Percentiles rank a stretch among this genome's conserved stretches.
phyloP scores from a whole-genome alignment of 176 grass and related monocot species.

The bread wheat (Triticum aestivum) region DNA sequence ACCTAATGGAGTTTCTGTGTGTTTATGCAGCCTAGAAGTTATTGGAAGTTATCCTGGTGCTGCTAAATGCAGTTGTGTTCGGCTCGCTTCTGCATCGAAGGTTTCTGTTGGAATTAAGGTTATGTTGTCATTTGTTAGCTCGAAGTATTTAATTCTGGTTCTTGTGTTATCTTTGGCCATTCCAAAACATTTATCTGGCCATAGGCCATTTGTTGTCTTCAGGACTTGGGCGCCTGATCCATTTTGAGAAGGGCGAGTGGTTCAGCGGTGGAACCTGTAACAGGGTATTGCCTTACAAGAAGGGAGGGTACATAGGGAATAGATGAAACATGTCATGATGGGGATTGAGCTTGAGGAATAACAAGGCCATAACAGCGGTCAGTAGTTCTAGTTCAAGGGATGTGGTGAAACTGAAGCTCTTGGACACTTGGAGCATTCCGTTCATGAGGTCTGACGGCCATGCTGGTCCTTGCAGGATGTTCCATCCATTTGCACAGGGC shows the following conservation, averaged over 20 bases:
- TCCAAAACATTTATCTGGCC: background rate
- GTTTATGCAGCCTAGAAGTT: too few species aligned
- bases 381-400: constrained; percentile 1
- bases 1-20: too few species aligned
- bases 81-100: too few species aligned
- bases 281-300: constrained; percentile 55
- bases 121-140: too few species aligned
- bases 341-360: constrained; percentile 62
- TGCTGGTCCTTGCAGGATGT: constrained; percentile 61
- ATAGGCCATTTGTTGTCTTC: constrained; percentile 68
- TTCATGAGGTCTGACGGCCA: constrained; percentile 70
- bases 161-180: too few species aligned
- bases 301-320: constrained; percentile 49
- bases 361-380: constrained; percentile 17
- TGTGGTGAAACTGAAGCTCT: constrained; percentile 39
- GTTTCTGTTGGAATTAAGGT: too few species aligned
- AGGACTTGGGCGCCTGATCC: constrained; percentile 85
- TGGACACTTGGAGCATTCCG: constrained; percentile 67
- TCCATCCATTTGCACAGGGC: constrained; percentile 53
- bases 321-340: constrained; percentile 52
- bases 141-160: too few species aligned
- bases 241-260: constrained; percentile 85
- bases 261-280: constrained; percentile 61
- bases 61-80: too few species aligned
- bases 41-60: too few species aligned